Conservation (phyloP, 1,284 basidiomycete species). For the Psilocybe mexicana region DNA sequence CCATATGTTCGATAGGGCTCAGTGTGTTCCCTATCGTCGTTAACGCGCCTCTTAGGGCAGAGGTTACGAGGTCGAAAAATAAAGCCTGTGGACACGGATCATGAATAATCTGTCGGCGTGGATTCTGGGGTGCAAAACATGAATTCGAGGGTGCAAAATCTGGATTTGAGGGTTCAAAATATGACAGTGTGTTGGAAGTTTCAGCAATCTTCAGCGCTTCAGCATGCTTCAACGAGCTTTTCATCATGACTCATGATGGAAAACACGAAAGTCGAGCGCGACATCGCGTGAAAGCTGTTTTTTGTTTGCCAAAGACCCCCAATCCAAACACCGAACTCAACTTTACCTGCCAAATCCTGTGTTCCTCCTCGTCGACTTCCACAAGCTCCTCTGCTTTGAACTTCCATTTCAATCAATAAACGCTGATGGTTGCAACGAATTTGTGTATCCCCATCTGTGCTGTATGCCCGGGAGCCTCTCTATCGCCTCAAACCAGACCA, state of each 20-base stretch:
- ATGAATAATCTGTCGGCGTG: background rate
- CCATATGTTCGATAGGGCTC: background rate
- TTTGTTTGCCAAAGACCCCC: background rate
- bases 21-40: background rate
- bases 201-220: no score
- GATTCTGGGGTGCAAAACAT: background rate
- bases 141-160: background rate
- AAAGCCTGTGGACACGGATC: background rate
- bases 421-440: background rate
- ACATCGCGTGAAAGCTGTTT: background rate
- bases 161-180: no score
- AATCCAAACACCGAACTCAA: background rate
- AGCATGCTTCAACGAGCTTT: background rate
- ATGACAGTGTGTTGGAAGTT: background rate
- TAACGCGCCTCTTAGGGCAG: background rate
- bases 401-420: slow-evolving; percentile 4
- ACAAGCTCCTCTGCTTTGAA: background rate
- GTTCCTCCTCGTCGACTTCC: background rate
- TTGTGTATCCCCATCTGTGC: background rate
- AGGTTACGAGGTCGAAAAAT: background rate
- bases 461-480: background rate
- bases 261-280: background rate
- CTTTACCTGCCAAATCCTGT: background rate
- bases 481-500: background rate
- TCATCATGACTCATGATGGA: background rate